Percentiles rank a stretch among this genome's conserved stretches.
Evolutionary conservation across 2,329 filamentous ascomycete genomes (phyloP).

Genomic region (Trichoderma pleuroti): DNA sequence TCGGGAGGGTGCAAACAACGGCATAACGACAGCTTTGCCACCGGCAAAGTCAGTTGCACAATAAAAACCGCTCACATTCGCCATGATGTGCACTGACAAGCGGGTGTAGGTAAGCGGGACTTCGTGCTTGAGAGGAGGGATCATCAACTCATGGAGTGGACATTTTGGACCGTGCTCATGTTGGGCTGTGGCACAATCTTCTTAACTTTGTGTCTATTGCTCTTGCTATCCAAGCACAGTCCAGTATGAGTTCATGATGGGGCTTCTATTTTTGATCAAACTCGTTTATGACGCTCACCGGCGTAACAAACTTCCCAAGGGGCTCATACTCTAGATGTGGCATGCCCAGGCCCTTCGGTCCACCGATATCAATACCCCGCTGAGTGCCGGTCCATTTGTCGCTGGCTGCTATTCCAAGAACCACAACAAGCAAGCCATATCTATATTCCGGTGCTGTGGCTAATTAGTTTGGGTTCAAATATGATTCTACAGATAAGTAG

Average conservation of each 20-base stretch:
- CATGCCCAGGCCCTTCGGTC: background rate
- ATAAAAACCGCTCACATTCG: background rate
- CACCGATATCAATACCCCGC: background rate
- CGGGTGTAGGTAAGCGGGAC: background rate
- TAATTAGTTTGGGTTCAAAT: rapidly evolving
- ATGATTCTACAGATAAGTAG: rapidly evolving
- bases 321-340: background rate
- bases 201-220: background rate
- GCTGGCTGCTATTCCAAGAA: background rate
- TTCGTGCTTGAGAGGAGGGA: background rate
- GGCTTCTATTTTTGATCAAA: background rate
- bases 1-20: background rate
- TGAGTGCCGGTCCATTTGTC: background rate
- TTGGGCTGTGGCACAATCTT: background rate
- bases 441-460: background rate
- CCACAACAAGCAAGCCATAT: background rate
- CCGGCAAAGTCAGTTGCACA: background rate
- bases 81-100: background rate
- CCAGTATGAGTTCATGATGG: background rate
- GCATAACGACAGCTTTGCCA: background rate
- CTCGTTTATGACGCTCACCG: background rate
- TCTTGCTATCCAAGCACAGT: background rate
- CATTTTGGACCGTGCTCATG: background rate
- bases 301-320: background rate
- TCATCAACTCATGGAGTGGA: background rate